Evolutionary conservation across 805 yeast species (phyloP), one percentile per base, ranked within the genome.

Genomic region (Diddensiella santjacobensis): DNA sequence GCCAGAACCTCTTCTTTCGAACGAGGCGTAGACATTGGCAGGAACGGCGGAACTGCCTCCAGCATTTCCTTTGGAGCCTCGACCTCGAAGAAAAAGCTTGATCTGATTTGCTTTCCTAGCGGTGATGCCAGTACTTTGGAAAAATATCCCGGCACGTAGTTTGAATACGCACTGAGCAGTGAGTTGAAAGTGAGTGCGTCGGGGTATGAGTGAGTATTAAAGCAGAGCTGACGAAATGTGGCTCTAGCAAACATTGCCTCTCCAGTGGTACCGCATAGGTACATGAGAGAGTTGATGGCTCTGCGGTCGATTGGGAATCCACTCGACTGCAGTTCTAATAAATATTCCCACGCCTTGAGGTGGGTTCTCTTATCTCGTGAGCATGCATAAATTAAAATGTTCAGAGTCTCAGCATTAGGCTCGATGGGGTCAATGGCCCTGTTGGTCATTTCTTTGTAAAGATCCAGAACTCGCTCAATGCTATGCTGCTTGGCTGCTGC

Each of bases 251-350:
- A 69, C 3, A 79, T 70, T 17, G 85, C 65, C 62, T 90, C 96
- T 0, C 95, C 93, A 58, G 89, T 89, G 50, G 73, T 72, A 0
- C 88, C 83, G n/a, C 93, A 79, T 41, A 91, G 66, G 52, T 82
- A 76, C 68, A 91, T 72, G 80, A 91, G 81, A 13, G 80, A 74
- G 52, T 82, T 84, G 55, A 81, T 72, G 0, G 84, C 74, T 20
- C 69, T 69, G 5, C 74, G 48, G 40, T 67, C 66, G 42, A 59
- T 48, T 55, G n/a, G 49, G 31, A 52, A 51, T 0, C 65, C 63
- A 22, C 55, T 50, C 13, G 75, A 71, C 56, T 80, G 72, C 49
- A 86, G 79, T 54, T 85, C 81, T 51, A 82, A 73, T 47, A 90
- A 78, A 56, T 79, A 83, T 46, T 78, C 76, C 97, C 97, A 91